Conservation (phyloP, 2,329 filamentous ascomycete species). For the Fusarium begoniae region DNA sequence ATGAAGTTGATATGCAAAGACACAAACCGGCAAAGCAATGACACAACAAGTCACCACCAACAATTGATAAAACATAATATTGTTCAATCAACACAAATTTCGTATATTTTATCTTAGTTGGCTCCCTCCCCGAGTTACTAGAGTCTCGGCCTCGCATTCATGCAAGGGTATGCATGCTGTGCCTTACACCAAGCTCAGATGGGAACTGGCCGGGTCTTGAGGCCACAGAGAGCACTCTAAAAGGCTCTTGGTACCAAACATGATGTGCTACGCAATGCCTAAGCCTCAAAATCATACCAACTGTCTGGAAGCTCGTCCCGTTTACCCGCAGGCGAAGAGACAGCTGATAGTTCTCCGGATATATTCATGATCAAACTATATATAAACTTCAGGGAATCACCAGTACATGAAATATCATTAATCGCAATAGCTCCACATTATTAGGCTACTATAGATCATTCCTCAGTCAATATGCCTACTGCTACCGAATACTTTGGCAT, state of each 20-base stretch:
- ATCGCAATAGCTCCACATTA: background rate
- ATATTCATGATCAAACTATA: background rate
- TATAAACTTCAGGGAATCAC: background rate
- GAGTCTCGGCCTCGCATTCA: background rate
- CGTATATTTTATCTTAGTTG: background rate
- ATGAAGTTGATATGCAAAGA: background rate
- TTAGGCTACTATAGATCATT: background rate
- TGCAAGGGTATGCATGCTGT: background rate
- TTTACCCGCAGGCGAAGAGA: background rate
- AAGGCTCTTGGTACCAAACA: background rate
- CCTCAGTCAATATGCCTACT: slow-evolving; percentile 35
- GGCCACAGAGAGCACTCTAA: background rate
- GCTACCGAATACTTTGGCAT: slow-evolving; percentile 34
- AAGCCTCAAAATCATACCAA: background rate
- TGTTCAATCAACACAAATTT: background rate
- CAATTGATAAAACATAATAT: background rate
- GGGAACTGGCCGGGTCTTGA: background rate
- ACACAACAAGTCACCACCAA: background rate
- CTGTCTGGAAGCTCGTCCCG: background rate
- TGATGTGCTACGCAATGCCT: background rate
- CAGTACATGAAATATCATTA: too few relatives aligned
- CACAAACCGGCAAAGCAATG: background rate
- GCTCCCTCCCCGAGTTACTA: background rate
- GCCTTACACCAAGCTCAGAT: background rate
- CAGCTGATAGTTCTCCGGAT: background rate